Base-by-base conservation (phyloP, 1,284 basidiomycete species). In the Boletus subluridellus region DNA sequence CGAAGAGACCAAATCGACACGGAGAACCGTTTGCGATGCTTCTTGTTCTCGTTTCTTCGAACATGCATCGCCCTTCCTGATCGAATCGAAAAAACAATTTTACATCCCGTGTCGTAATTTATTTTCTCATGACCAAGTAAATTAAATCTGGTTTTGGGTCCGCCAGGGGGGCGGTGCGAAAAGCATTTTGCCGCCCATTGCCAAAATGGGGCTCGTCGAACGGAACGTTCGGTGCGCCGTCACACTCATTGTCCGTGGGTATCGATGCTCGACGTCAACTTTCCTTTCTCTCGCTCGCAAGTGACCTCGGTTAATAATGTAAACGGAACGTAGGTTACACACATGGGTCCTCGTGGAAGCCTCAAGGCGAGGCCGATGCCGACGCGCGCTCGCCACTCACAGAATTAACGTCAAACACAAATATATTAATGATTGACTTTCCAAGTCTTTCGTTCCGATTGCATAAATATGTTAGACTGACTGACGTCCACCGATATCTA, bases 401-500 rank as follows among this genome's bases (percentile, higher is more conserved):
- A 34, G 30, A n/a, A n/a, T 37, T 2, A 30, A 26, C 35, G 12
- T 58, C 59, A 30, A 30, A 17, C 30, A 47, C 1, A 30, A 39
- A 70, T 58, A 67, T 55, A 63, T 58, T 66, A 69, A 56, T 51
- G 49, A 46, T 57, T 50, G 38, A 37, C 15, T 51, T 57, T 41
- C 52, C 57, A 39, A 58, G 37, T 52, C 46, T 57, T 49, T 58
- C 46, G 34, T 64, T 69, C 59, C 68, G 26, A 52, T 55, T 63
- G 59, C 65, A 71, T 68, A 68, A 71, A 68, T 68, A 67, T 34
- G 54, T 59, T 44, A 54, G 38, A 50, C 45, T 54, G 61, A 63
- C 60, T 49, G 61, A 59, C 60, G 58, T 63, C 69, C 59, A 62
- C 66, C 65, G 60, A 60, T 69, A 69, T 70, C 69, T 70, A 73